Percentiles rank a stretch among this genome's conserved stretches.
Evolutionary conservation across 495 filamentous ascomycete genomes (phyloP).

Genomic region (Talaromyces liani): DNA sequence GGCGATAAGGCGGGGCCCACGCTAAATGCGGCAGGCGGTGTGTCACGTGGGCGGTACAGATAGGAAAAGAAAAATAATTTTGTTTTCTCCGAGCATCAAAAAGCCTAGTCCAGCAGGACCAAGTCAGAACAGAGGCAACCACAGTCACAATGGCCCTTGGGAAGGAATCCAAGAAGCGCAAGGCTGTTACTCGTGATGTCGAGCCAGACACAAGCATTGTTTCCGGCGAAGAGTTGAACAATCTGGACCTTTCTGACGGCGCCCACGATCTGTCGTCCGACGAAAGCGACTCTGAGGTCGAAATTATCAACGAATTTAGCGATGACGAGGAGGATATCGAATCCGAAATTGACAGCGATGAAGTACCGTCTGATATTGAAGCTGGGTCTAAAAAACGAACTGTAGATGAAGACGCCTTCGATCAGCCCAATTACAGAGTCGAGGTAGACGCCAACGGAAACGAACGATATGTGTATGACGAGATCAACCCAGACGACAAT

Average conservation of each 20-base stretch:
- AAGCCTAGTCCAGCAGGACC: background rate
- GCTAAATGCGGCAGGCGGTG: constrained; percentile 20
- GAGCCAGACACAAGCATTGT: constrained; percentile 42
- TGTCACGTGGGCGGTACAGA: constrained; percentile 38
- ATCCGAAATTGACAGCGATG: constrained; percentile 42
- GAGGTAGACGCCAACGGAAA: constrained; percentile 66
- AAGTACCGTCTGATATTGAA: constrained; percentile 42
- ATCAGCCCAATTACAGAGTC: constrained; percentile 37
- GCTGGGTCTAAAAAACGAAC: constrained; percentile 4
- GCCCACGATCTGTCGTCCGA: constrained; percentile 40
- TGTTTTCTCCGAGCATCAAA: background rate
- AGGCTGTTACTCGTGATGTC: constrained; percentile 49
- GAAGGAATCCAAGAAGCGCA: constrained; percentile 47
- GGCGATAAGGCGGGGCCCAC: constrained; percentile 3
- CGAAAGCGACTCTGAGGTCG: constrained; percentile 38
- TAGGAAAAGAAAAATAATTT: constrained; percentile 23
- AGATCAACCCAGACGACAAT: constrained; percentile 93
- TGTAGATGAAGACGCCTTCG: constrained; percentile 16
- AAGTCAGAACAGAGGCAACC: constrained; percentile 10
- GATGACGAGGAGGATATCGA: constrained; percentile 33
- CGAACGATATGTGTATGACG: constrained; percentile 68
- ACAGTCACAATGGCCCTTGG: constrained; percentile 24
- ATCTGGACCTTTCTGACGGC: constrained; percentile 53
- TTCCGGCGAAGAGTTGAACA: constrained; percentile 60
- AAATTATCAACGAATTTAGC: constrained; percentile 40